Evolutionary conservation across 371 early-diverging fungal genomes (phyloP), one percentile per base, ranked within the genome.

Genomic region (Mucor circinelloides): DNA sequence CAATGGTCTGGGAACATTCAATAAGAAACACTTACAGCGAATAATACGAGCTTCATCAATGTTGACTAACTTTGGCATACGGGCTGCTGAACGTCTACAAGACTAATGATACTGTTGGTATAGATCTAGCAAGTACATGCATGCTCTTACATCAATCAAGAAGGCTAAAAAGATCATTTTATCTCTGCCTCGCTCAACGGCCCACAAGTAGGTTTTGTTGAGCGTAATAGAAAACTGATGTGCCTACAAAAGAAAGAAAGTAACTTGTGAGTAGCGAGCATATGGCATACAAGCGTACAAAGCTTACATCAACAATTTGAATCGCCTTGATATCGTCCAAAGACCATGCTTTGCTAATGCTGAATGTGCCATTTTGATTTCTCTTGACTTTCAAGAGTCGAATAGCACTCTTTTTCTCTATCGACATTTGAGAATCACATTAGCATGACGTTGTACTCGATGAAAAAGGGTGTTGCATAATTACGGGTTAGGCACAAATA

Each of bases 361-460:
- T 81, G 57, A 84, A 88, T 10, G 84, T 81, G 2, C 85, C 84
- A 12, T 77, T 82, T 38, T 85, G 83, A 32, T 76, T 84, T 70
- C 85, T 79, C 56, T 85, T 88, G 19, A 82, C 82, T 61, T 88
- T 88, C 60, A 84, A 80, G 19, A 88, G 70, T 12, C 85, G 83
- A 15, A 81, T 74, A 60, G 79, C 79, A 62, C 78, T 83, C 31
- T 79, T 82, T 69, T 80, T 80, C 67, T 77, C 83, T 81, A 60
- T 31, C 30, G 5, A 25, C 10, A 31, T 30, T n/a, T n/a, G n/a
- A n/a, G n/a, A 10, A 1, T n/a, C n/a, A 12, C 0, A 25, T 25
- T 25, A 9, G 21, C 23, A 50, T 10, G 2, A 8, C 23, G 0
- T 3, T 30, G 13, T 31, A 55, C 6, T 2, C n/a, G 19, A 21